Percentiles rank a stretch among this genome's conserved stretches.
phyloP scores from a whole-genome alignment of 768 basidiomycete genomes.

The Boletus rubroflammeus region DNA sequence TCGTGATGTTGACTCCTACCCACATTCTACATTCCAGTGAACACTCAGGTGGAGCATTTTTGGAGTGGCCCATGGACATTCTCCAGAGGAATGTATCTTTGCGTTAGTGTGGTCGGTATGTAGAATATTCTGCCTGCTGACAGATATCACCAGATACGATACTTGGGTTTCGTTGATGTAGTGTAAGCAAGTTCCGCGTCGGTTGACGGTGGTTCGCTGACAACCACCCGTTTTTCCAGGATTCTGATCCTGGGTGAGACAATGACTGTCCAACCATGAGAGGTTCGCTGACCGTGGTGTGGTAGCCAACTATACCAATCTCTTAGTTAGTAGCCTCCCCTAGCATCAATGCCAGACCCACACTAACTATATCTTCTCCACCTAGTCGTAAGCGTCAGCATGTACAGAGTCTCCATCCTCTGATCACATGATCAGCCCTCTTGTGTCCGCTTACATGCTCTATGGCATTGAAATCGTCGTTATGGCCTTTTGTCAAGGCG shows the following conservation, averaged over 20 bases:
- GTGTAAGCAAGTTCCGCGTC: neutral
- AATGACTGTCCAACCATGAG: neutral
- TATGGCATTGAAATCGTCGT: neutral
- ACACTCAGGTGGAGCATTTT: constrained; percentile 8
- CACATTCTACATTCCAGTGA: neutral
- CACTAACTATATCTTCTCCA: neutral
- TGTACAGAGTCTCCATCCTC: neutral
- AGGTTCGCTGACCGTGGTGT: neutral
- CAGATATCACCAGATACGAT: constrained; percentile 7
- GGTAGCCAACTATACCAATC: neutral
- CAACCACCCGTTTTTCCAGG: neutral
- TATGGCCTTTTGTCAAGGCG: constrained; percentile 18
- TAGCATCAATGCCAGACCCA: neutral
- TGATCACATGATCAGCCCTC: neutral
- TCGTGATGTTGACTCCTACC: neutral
- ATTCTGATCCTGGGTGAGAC: constrained; percentile 8
- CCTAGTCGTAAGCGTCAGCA: constrained; percentile 5
- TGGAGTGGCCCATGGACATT: constrained; percentile 13
- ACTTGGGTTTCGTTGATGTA: constrained; percentile 3
- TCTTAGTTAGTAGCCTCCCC: neutral
- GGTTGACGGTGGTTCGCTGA: neutral
- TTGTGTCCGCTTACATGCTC: neutral
- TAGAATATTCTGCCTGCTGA: neutral
- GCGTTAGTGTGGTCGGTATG: neutral
- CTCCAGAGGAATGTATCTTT: constrained; percentile 9